phyloP scores from a whole-genome alignment of 768 basidiomycete genomes.

The Lentinula lateritia region DNA sequence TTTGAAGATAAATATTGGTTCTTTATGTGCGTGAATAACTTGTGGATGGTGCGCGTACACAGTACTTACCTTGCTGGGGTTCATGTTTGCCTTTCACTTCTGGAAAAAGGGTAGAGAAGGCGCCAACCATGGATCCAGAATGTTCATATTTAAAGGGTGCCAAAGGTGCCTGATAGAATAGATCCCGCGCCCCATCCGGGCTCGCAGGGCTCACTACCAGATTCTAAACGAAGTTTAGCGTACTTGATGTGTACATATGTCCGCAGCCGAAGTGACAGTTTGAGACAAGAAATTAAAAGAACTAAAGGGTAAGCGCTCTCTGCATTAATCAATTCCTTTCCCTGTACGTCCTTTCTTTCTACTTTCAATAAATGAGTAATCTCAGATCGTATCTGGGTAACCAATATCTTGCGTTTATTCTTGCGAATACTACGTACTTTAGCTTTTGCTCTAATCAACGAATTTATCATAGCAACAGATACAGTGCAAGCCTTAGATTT shows the following conservation, averaged over 20 bases:
- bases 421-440: not conserved
- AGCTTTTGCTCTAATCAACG: not conserved
- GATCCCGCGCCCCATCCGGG: conserved; percentile 5
- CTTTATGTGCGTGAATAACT: conserved; percentile 24
- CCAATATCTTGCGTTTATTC: not conserved
- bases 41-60: conserved; percentile 12
- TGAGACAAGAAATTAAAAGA: conserved; percentile 1
- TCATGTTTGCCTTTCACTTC: conserved; percentile 23
- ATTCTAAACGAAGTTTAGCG: conserved; percentile 4
- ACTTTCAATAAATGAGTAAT: not conserved
- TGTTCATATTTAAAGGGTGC: conserved; percentile 6
- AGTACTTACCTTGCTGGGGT: conserved; percentile 14
- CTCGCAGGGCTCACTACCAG: not conserved
- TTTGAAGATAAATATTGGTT: conserved; percentile 22
- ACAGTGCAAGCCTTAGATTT: not conserved
- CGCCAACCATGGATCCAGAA: conserved; percentile 19
- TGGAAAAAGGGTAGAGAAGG: conserved; percentile 15
- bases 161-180: conserved; percentile 8
- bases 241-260: conserved; percentile 1
- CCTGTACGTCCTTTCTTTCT: not conserved
- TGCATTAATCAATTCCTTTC: conserved; percentile 1
- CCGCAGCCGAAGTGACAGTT: conserved; percentile 7
- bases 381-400: conserved; percentile 5
- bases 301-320: conserved; percentile 4
- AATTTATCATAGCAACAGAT: conserved; percentile 1